phyloP scores from a whole-genome alignment of 768 basidiomycete species.

The Podaxis mareebaensis region DNA sequence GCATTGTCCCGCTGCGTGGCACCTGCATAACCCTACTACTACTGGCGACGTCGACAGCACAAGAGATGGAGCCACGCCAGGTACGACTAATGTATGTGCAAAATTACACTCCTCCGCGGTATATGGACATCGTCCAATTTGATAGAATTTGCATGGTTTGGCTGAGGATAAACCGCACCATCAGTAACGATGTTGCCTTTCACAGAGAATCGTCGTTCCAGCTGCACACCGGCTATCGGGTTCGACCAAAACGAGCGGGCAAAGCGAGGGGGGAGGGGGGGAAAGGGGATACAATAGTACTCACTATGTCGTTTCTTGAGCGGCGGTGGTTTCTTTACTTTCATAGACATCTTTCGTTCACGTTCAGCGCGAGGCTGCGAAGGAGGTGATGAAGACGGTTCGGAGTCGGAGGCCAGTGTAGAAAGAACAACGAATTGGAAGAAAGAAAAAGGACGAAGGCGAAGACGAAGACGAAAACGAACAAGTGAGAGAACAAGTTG shows the following conservation, averaged over 20 bases:
- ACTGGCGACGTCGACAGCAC: background rate
- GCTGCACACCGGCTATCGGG: background rate
- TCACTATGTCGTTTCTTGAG: slow-evolving; percentile 44
- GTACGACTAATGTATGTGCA: slow-evolving; percentile 37
- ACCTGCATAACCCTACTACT: background rate
- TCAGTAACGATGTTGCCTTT: background rate
- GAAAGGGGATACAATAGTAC: slow-evolving; percentile 13
- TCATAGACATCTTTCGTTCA: slow-evolving; percentile 23
- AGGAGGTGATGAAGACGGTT: slow-evolving; percentile 10
- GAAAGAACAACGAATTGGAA: slow-evolving; percentile 1
- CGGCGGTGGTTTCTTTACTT: slow-evolving; percentile 30
- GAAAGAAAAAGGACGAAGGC: slow-evolving; percentile 3
- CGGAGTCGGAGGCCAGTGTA: background rate
- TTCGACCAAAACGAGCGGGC: background rate
- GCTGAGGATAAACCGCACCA: slow-evolving; percentile 29
- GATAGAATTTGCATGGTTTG: slow-evolving; percentile 52
- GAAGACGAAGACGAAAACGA: background rate
- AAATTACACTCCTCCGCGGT: slow-evolving; percentile 50
- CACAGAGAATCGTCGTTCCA: background rate
- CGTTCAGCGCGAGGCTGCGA: slow-evolving; percentile 12
- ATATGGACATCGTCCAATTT: slow-evolving; percentile 40
- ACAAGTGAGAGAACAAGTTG: background rate
- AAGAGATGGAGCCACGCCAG: slow-evolving; percentile 18
- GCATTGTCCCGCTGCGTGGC: background rate
- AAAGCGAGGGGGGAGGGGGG: slow-evolving; percentile 1